Conservation (phyloP, 495 filamentous ascomycete genomes). For the Hypomontagnella submonticulosa region DNA sequence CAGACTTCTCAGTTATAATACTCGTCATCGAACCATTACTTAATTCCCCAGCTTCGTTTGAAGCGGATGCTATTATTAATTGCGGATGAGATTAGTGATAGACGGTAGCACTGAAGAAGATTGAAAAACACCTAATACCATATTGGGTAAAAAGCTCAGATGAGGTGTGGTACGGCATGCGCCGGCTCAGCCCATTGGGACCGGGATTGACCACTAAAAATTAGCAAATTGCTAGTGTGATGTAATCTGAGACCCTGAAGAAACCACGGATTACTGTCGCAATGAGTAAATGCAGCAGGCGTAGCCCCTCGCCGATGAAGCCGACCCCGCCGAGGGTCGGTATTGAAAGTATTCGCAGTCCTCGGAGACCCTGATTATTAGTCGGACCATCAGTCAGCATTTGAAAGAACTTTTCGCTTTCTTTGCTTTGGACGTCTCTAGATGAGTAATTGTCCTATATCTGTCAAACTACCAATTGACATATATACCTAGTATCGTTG, state of each 20-base stretch:
- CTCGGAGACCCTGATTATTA: slow-evolving; percentile 18
- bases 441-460: slow-evolving; percentile 26
- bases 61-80: neutral
- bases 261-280: neutral
- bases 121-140: slow-evolving; percentile 14
- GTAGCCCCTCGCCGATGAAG: slow-evolving; percentile 22
- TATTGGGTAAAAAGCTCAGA: slow-evolving; percentile 27
- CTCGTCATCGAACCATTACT: neutral
- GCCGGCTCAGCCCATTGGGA: slow-evolving; percentile 10
- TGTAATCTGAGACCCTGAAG: slow-evolving; percentile 28
- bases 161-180: slow-evolving; percentile 12
- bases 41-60: neutral
- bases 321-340: slow-evolving; percentile 35
- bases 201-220: slow-evolving; percentile 27
- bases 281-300: neutral
- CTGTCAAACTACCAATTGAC: too few species aligned
- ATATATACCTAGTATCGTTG: too few species aligned
- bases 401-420: slow-evolving; percentile 30
- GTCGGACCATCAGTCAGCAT: slow-evolving; percentile 38
- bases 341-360: slow-evolving; percentile 17
- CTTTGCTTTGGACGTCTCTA: slow-evolving; percentile 2
- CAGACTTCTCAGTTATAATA: neutral
- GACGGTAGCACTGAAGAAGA: slow-evolving; percentile 9
- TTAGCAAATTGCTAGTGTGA: slow-evolving; percentile 8
- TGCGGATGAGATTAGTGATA: too few species aligned